Evolutionary conservation across 2,329 filamentous ascomycete species (phyloP).

Genomic region (Beauveria rudraprayagi): DNA sequence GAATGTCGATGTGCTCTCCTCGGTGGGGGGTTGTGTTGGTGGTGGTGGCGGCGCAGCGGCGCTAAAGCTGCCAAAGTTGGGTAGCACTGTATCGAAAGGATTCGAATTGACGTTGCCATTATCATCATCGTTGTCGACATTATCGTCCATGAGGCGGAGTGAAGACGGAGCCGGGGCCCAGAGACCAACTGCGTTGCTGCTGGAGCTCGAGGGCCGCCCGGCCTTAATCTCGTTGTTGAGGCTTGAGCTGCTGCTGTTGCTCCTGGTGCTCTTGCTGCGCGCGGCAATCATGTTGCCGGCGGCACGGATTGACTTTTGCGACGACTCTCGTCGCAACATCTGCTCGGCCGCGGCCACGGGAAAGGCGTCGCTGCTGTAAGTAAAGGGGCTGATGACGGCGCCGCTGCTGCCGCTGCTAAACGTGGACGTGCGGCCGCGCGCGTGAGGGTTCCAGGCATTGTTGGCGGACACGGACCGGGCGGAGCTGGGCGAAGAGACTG

Average conservation of each 20-base stretch:
- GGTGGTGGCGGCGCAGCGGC: background rate
- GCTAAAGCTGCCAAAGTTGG: slow-evolving; percentile 9
- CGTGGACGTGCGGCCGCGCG: slow-evolving; percentile 31
- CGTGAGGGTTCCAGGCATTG: slow-evolving; percentile 20
- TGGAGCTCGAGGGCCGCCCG: slow-evolving; percentile 1
- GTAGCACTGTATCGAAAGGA: slow-evolving; percentile 1
- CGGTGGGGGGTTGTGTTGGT: too few relatives aligned
- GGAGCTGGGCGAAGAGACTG: slow-evolving; percentile 27
- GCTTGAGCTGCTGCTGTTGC: slow-evolving; percentile 18
- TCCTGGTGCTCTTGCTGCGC: slow-evolving; percentile 9
- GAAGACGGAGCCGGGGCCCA: slow-evolving; percentile 11
- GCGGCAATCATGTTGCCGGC: slow-evolving; percentile 7
- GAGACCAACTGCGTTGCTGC: slow-evolving; percentile 15
- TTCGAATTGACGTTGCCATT: background rate
- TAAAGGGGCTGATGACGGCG: slow-evolving; percentile 28
- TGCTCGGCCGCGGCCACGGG: slow-evolving; percentile 26
- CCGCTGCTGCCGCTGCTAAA: slow-evolving; percentile 17
- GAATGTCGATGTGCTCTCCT: background rate
- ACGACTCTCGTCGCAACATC: slow-evolving; percentile 23
- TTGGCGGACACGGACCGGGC: slow-evolving; percentile 26
- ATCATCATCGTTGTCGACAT: background rate
- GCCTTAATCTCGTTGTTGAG: slow-evolving; percentile 5
- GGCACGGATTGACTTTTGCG: slow-evolving; percentile 8
- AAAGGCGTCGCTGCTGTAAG: slow-evolving; percentile 33
- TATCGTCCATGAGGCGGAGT: slow-evolving; percentile 10